phyloP scores from a whole-genome alignment of 345 rosid species.

The Cardamine occulta region DNA sequence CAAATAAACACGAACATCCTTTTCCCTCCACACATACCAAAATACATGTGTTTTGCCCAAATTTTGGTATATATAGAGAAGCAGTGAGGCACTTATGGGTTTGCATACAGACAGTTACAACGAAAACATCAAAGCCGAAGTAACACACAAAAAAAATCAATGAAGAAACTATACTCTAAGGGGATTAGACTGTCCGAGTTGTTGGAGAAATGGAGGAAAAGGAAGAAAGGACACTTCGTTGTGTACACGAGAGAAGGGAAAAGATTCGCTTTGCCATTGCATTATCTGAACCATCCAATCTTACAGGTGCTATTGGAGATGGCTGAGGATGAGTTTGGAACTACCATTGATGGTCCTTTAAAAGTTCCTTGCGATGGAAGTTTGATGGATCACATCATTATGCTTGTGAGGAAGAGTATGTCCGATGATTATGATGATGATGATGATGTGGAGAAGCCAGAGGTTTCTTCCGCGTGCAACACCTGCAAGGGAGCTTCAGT shows the following conservation, averaged over 20 bases:
- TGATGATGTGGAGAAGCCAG: conserved; percentile 28
- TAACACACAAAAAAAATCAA: background rate
- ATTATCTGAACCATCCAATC: conserved; percentile 53
- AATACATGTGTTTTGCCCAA: background rate
- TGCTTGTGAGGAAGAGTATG: conserved; percentile 43
- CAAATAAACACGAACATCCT: conserved; percentile 6
- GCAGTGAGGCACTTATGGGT: conserved; percentile 2
- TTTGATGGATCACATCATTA: conserved; percentile 45
- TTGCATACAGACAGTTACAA: conserved; percentile 3
- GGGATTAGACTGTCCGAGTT: conserved; percentile 40
- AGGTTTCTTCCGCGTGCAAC: conserved; percentile 29
- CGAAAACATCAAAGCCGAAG: conserved; percentile 3
- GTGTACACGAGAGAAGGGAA: conserved; percentile 51
- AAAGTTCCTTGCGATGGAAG: conserved; percentile 54
- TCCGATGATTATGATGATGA: conserved; percentile 20
- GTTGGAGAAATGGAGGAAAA: conserved; percentile 47
- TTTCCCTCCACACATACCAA: conserved; percentile 23
- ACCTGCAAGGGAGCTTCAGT: conserved; percentile 39
- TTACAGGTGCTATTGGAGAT: conserved; percentile 50
- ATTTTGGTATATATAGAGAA: conserved; percentile 2
- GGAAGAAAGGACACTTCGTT: conserved; percentile 53
- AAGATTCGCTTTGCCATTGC: conserved; percentile 49
- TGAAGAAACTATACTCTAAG: conserved; percentile 43
- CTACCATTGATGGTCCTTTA: conserved; percentile 47
- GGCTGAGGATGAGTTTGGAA: conserved; percentile 56